Evolutionary conservation across 192 early-diverging fungal species (phyloP), one percentile per base, ranked within the genome.

Genomic region (Coemansia asiatica): DNA sequence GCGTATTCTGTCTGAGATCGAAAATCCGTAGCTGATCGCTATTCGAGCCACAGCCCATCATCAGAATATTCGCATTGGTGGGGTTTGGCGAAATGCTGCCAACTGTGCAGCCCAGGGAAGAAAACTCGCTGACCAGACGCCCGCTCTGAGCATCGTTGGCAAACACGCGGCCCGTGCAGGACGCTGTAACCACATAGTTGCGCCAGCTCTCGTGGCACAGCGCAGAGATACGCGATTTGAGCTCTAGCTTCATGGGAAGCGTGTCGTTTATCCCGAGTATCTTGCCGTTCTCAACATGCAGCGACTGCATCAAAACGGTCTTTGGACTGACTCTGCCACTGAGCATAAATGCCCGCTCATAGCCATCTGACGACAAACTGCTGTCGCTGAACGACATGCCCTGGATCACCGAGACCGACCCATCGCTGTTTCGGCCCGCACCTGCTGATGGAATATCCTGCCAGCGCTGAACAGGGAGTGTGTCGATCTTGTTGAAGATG

Each of bases 171-270:
- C 75, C 75, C 7, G 23, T 64, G 40, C 12, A 9, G 15, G 40
- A 8, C 12, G 40, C 40, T 12, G 40, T 16, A 12, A 44, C 10
- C n/a, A 64, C 63, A n/a, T 44, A 57, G 29, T 40, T 53, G 28
- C 54, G 33, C 7, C 10, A 16, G 19, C 55, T 57, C 29, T 64
- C 75, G 27, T 66, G 68, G 22, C 66, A 72, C 40, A 77, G 66
- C 10, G 75, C 69, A 6, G 62, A 59, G 5, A 77, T 50, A 2
- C 75, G 61, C 31, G 75, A 61, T 10, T 50, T 68, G 36, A 71
- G 74, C 40, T 44, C 40, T 5, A 9, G 15, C 40, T 44, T 16
- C 10, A 44, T 44, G 15, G 40, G 2, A 16, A 44, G n/a, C 25
- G 36, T 19, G 68, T 60, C 40, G 40, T 44, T 12, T 3, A 44